A percentile compares a stretch with the other conserved stretches of the same genome.
Evolutionary conservation across 1,139 yeast species (phyloP).

Genomic region (Debaryomyces robertsiae): DNA sequence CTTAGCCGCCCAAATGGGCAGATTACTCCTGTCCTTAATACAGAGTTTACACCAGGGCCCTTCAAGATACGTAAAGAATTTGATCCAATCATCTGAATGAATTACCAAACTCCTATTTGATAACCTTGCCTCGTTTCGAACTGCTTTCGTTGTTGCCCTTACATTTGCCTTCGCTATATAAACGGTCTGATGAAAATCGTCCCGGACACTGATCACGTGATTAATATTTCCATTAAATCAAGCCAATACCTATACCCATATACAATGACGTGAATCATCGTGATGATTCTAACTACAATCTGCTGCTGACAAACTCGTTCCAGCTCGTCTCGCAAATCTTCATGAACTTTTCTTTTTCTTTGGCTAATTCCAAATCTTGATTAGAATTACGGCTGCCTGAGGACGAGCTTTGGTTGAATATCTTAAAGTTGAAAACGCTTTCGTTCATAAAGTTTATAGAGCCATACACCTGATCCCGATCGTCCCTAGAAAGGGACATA

Average conservation of each 20-base stretch:
- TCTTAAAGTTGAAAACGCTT: constrained; percentile 44
- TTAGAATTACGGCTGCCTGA: constrained; percentile 1
- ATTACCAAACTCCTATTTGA: not conserved
- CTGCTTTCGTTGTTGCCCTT: not conserved
- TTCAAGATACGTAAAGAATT: constrained; percentile 7
- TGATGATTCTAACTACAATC: constrained; percentile 9
- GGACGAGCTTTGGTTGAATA: constrained; percentile 28
- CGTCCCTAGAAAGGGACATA: not conserved
- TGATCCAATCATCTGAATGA: constrained; percentile 7
- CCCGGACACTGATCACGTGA: no score
- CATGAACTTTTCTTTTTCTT: constrained; percentile 49
- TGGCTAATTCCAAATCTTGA: constrained; percentile 17
- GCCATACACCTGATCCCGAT: constrained; percentile 41
- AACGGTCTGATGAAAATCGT: not conserved
- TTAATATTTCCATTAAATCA: no score
- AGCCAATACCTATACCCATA: no score
- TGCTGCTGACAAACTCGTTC: constrained; percentile 44
- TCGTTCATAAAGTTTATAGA: constrained; percentile 48
- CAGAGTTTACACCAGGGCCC: constrained; percentile 5
- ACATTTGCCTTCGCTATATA: constrained; percentile 5
- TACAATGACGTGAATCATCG: no score
- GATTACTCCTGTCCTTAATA: constrained; percentile 3
- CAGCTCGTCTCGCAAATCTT: constrained; percentile 58
- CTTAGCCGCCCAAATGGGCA: constrained; percentile 5
- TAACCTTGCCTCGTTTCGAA: not conserved